Conservation (phyloP, 352 stramenopile genomes). For the Globisporangium heterothallicum region DNA sequence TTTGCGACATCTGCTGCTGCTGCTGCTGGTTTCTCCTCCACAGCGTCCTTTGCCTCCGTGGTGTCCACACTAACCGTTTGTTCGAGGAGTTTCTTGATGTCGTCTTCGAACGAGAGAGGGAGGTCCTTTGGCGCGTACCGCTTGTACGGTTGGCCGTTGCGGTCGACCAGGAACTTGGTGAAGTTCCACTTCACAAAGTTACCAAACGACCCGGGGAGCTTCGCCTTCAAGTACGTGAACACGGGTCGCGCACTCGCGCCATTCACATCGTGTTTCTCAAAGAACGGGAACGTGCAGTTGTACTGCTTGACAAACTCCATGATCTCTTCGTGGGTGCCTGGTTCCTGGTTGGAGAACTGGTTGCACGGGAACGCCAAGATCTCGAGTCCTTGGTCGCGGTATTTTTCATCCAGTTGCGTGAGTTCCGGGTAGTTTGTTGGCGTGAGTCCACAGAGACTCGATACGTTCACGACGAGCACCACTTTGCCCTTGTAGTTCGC, state of each 20-base stretch:
- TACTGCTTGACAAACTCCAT: not conserved
- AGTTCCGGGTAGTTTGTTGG: not conserved
- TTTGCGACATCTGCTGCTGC: no score
- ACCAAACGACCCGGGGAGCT: slow-evolving; percentile 54
- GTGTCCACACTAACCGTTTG: slow-evolving; percentile 10
- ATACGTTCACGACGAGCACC: not conserved
- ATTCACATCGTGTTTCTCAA: slow-evolving; percentile 84
- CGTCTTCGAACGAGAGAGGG: slow-evolving; percentile 66
- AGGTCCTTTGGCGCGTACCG: slow-evolving; percentile 65
- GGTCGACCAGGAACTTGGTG: slow-evolving; percentile 87
- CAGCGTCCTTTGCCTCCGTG: slow-evolving; percentile 7
- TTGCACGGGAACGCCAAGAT: not conserved
- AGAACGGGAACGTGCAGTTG: slow-evolving; percentile 32
- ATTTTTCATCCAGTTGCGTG: not conserved
- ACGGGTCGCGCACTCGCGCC: slow-evolving; percentile 68
- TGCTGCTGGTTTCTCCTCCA: no score
- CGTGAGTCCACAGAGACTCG: not conserved
- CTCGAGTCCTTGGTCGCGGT: not conserved
- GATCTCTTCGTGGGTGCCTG: not conserved
- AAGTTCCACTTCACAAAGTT: slow-evolving; percentile 89
- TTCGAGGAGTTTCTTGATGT: slow-evolving; percentile 71
- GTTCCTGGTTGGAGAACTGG: not conserved
- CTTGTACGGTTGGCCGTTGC: slow-evolving; percentile 66
- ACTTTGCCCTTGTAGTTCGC: not conserved
- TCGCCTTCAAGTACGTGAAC: slow-evolving; percentile 79